These are phyloP conservation scores for Diutina neorugosa DNA, from an alignment of 1,139 yeast species.

Conservation along the genomic window DNA sequence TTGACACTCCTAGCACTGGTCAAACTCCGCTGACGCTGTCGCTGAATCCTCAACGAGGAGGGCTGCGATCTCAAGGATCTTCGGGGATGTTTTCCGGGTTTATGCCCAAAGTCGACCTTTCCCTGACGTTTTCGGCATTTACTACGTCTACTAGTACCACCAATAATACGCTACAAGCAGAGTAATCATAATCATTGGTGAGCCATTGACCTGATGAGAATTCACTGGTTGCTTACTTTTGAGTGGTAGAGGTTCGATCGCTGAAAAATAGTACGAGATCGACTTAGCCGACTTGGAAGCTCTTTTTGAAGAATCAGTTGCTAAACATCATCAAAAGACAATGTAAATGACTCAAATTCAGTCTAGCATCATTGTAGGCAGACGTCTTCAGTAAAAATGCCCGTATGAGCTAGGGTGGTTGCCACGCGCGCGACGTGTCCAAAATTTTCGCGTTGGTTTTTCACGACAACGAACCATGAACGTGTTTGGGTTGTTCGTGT, in stretches of 20 bases:
- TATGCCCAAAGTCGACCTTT: constrained; percentile 27
- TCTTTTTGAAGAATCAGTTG: too few relatives aligned
- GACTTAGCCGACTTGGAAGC: too few relatives aligned
- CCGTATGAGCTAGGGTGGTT: background rate
- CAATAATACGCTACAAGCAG: too few relatives aligned
- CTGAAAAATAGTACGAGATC: too few relatives aligned
- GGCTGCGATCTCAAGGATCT: background rate
- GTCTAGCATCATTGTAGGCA: too few relatives aligned
- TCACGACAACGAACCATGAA: background rate
- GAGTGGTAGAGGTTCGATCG: too few relatives aligned
- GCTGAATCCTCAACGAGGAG: background rate
- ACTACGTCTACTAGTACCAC: constrained; percentile 21
- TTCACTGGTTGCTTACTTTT: too few relatives aligned
- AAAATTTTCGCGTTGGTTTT: background rate
- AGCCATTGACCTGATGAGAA: too few relatives aligned
- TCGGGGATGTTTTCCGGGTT: constrained; percentile 1
- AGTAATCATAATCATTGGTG: too few relatives aligned
- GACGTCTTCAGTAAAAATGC: too few relatives aligned
- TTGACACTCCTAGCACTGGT: background rate
- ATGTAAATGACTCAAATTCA: too few relatives aligned
- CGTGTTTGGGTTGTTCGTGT: constrained; percentile 7
- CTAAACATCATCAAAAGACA: too few relatives aligned
- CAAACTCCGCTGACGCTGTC: background rate
- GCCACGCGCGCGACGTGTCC: background rate
- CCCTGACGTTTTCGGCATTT: constrained; percentile 18